Evolutionary conservation across 2,329 filamentous ascomycete genomes (phyloP), one percentile per base, ranked within the genome.

Genomic region (Fusarium sp.): DNA sequence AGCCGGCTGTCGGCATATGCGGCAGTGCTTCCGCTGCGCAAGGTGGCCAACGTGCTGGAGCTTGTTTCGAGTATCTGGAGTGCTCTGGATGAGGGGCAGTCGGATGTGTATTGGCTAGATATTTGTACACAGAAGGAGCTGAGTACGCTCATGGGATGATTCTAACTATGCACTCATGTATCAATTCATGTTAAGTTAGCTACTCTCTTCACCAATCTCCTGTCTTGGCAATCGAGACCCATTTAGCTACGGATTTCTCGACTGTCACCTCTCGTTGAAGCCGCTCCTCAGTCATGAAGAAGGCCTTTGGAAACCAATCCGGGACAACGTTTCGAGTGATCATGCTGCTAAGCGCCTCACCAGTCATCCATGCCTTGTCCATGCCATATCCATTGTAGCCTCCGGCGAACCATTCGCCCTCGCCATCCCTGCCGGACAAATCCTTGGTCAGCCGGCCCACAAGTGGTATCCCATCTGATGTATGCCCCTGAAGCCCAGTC

Each of bases 351-450:
- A 77, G 55, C 0, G 83, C 83, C 20, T 78, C 78, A 0, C 83
- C 84, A 23, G 78, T 82, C 3, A 83, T 77, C 83, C 83, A 86
- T 4, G 82, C 82, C 73, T 81, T 82, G 3, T 81, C 80, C 83
- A 86, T 85, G 3, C 84, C 84, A 18, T 84, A 83, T 6, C 83
- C 83, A 42, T 76, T 79, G 65, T 82, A 86, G 0, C 82, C 84
- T 0, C 82, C 83, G 4, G 81, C 77, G 10, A 85, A 79, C 83
- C 83, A 86, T 68, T 86, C 79, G 0, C 74, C 69, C 2, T 61
- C 67, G 0, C 50, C 67, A 2, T 49, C 20, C 9, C 71, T 40
- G 4, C 61, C 57, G 0, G 73, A 76, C 2, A 74, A 34, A 4
- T 33, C 73, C 0, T 75, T 78, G 0, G 83, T 67, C 4, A 86